Evolutionary conservation across 768 basidiomycete genomes (phyloP).

Genomic region (Phallus indusiatus): DNA sequence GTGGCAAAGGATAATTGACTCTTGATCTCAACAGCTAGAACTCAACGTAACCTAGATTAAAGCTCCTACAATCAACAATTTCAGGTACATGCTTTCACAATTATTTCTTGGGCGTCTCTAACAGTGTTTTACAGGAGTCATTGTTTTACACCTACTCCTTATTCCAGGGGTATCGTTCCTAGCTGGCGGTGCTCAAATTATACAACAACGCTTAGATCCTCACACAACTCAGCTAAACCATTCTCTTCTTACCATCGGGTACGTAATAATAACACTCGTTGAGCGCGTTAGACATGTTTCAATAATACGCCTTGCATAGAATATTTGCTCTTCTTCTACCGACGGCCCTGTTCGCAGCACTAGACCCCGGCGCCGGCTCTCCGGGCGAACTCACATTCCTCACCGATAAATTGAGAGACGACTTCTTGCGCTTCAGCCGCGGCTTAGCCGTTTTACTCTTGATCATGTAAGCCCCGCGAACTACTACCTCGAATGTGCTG

Average conservation of each 20-base stretch:
- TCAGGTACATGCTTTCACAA: conserved; percentile 28
- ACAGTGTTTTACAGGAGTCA: conserved; percentile 37
- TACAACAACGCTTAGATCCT: conserved; percentile 60
- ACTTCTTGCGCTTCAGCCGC: conserved; percentile 53
- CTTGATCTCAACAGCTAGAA: not conserved
- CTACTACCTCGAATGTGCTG: not conserved
- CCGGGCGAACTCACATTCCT: conserved; percentile 17
- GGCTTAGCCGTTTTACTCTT: conserved; percentile 58
- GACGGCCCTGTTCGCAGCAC: conserved; percentile 56
- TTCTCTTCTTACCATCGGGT: conserved; percentile 61
- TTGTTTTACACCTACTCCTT: conserved; percentile 63
- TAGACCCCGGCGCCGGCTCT: conserved; percentile 27
- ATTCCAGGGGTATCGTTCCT: conserved; percentile 64
- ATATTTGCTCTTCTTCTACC: conserved; percentile 57
- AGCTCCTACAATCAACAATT: conserved; percentile 60
- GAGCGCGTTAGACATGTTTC: not conserved
- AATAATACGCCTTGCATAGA: conserved; percentile 23
- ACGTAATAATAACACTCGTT: conserved; percentile 12
- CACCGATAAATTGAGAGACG: conserved; percentile 33
- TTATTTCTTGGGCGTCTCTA: not conserved
- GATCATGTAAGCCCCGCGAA: conserved; percentile 34
- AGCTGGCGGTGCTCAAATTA: conserved; percentile 58
- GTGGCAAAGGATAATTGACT: conserved; percentile 26
- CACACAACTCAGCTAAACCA: conserved; percentile 60
- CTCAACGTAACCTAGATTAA: conserved; percentile 32